Evolutionary conservation across 768 basidiomycete species (phyloP).

Genomic region (Solioccasus polychromus): DNA sequence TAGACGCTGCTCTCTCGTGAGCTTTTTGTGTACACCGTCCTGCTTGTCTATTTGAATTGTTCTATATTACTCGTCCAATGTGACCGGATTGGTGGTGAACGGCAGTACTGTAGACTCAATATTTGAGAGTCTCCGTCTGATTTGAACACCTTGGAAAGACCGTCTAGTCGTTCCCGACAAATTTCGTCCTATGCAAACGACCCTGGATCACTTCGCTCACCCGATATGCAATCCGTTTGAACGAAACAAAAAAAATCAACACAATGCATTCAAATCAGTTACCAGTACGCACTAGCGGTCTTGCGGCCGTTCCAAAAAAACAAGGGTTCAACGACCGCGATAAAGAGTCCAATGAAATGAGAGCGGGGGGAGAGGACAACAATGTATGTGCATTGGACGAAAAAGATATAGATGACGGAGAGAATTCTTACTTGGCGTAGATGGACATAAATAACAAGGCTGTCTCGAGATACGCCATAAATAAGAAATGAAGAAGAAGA

Average conservation of each 20-base stretch:
- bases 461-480: conserved; percentile 32
- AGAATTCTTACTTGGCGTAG: conserved; percentile 22
- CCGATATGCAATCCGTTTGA: no score
- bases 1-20: conserved; percentile 41
- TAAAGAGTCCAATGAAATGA: background rate
- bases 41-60: background rate
- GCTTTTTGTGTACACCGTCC: background rate
- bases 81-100: background rate
- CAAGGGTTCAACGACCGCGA: conserved; percentile 2
- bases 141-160: no score
- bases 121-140: no score
- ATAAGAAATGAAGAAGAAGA: conserved; percentile 17
- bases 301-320: conserved; percentile 18
- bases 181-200: no score
- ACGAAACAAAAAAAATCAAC: conserved; percentile 1
- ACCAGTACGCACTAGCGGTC: conserved; percentile 24
- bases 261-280: conserved; percentile 16
- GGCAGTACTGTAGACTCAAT: no score
- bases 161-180: no score
- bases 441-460: conserved; percentile 29
- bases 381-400: conserved; percentile 4
- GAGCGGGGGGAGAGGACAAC: background rate
- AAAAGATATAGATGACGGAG: background rate
- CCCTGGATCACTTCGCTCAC: no score
- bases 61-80: background rate